Base-by-base conservation (phyloP, 352 stramenopile species). In the Globisporangium polare region DNA sequence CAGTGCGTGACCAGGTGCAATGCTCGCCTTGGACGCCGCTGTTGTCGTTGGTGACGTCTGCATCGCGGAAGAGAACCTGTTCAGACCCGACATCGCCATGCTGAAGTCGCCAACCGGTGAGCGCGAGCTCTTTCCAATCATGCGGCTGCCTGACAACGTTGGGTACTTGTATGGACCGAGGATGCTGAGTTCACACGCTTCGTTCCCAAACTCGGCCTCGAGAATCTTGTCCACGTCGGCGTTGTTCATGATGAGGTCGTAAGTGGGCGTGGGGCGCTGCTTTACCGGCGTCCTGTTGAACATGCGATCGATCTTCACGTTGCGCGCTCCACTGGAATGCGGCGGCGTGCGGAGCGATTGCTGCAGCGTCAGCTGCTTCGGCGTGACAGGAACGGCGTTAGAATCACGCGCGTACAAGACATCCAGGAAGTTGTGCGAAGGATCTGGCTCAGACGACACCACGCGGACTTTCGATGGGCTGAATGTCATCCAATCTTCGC, bases 401-500 rank as follows among this genome's bases (percentile, higher is more conserved):
- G 49, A 31, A n/a, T 55, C 18, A 5, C 62, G 58, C 26, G 56
- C 64, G 35, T 69, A 72, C 31, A 74, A 47, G 10, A 65, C 61
- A 43, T 70, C 68, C n/a, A 70, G 22, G 3, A 66, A 58, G 10
- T 27, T 39, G 20, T 53, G 56, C 1, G 42, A 9, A 45, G 17
- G 49, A 50, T 61, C 46, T 27, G 52, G 26, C 8, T 53, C 26
- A 29, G 50, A 47, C 8, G 42, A 45, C 43, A 17, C 17, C 33
- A 53, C 26, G 8, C 47, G 60, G 2, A 56, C 33, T 37, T 62
- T 60, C 1, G 56, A 53, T 10, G 68, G 56, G 20, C 73, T 66
- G 29, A 69, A 68, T 26, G 69, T 59, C 58, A 86, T 68, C 76
- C 76, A 86, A 9, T 83, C 74, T 35, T 83, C 74, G 27, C 59